These are phyloP conservation scores for Coemansia sp. DNA, from an alignment of 192 early-diverging fungal species.

Conservation along the genomic window DNA sequence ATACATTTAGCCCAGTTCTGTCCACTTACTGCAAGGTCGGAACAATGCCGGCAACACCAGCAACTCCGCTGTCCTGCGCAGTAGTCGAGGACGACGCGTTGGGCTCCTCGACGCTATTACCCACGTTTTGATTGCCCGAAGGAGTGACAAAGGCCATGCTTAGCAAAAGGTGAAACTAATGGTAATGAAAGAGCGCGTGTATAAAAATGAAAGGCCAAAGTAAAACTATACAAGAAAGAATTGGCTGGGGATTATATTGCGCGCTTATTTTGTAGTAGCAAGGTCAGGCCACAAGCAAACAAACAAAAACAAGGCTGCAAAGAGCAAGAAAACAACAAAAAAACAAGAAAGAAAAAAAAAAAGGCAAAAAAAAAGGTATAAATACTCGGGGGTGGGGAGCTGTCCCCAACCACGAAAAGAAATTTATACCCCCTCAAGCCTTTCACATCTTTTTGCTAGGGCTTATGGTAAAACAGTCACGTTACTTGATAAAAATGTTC, in stretches of 20 bases:
- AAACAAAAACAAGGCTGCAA: slow-evolving; percentile 10
- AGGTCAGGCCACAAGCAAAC: background rate
- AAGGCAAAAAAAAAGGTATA: slow-evolving; percentile 8
- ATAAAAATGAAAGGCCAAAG: background rate
- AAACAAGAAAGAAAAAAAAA: slow-evolving; percentile 8
- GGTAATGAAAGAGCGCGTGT: background rate
- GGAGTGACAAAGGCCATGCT: slow-evolving; percentile 52
- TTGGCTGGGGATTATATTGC: background rate
- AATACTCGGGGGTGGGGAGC: background rate
- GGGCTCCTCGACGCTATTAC: slow-evolving; percentile 11
- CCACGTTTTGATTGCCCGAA: slow-evolving; percentile 26
- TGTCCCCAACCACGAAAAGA: background rate
- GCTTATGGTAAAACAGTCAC: background rate
- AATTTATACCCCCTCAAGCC: slow-evolving; percentile 2
- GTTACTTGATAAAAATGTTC: background rate
- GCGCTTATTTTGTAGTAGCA: slow-evolving; percentile 10
- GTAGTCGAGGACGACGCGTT: slow-evolving; percentile 5
- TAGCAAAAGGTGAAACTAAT: background rate
- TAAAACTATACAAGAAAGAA: background rate
- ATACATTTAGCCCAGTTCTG: background rate
- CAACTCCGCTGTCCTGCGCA: slow-evolving; percentile 13
- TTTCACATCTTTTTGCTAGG: background rate
- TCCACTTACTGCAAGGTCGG: slow-evolving; percentile 48
- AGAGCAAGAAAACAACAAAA: slow-evolving; percentile 11
- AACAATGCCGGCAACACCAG: slow-evolving; percentile 49